phyloP scores from a whole-genome alignment of 2,329 filamentous ascomycete genomes.

The Didymella arachidicola region DNA sequence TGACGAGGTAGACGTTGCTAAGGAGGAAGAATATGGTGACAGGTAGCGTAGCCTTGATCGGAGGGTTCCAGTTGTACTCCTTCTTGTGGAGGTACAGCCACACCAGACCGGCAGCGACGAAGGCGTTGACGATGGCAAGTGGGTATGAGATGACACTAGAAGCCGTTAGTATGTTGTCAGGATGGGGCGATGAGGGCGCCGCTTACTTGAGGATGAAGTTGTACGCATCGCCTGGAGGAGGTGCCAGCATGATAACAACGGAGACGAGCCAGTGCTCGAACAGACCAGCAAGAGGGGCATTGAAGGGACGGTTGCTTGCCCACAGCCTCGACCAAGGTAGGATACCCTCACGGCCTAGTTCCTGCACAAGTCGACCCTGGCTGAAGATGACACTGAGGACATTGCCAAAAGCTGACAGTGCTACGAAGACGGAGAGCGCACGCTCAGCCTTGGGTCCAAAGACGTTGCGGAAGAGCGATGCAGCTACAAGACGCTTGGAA shows the following conservation, averaged over 20 bases:
- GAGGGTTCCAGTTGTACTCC: slow-evolving; percentile 58
- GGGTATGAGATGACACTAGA: slow-evolving; percentile 69
- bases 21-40: slow-evolving; percentile 62
- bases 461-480: slow-evolving; percentile 65
- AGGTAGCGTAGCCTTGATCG: slow-evolving; percentile 59
- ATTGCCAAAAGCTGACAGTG: slow-evolving; percentile 72
- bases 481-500: slow-evolving; percentile 64
- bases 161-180: slow-evolving; percentile 4
- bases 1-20: slow-evolving; percentile 61
- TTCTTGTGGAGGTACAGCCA: slow-evolving; percentile 55
- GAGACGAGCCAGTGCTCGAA: slow-evolving; percentile 71
- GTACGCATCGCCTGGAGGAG: slow-evolving; percentile 72
- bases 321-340: slow-evolving; percentile 69
- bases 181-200: background rate
- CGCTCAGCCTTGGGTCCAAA: slow-evolving; percentile 63
- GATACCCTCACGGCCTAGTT: slow-evolving; percentile 71
- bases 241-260: slow-evolving; percentile 70
- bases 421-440: slow-evolving; percentile 70
- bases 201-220: slow-evolving; percentile 64
- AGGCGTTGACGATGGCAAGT: slow-evolving; percentile 63
- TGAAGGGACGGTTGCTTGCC: slow-evolving; percentile 70
- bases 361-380: slow-evolving; percentile 70
- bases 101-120: slow-evolving; percentile 59
- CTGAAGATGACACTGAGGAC: slow-evolving; percentile 73
- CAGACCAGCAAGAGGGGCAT: slow-evolving; percentile 67